Evolutionary conservation across 2,329 filamentous ascomycete genomes (phyloP).

Genomic region (Xylariaceae sp.): DNA sequence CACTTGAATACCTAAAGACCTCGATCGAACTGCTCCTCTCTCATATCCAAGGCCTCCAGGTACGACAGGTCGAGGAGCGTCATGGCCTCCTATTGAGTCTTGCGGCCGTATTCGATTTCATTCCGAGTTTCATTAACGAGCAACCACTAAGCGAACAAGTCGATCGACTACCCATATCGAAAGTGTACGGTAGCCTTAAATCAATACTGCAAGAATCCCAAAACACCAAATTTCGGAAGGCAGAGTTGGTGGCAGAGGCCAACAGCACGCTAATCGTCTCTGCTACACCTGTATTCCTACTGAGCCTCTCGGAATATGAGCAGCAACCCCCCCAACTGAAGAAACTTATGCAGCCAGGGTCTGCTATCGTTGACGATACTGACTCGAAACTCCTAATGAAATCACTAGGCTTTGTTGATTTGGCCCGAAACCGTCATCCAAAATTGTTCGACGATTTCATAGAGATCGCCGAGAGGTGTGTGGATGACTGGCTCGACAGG

Average conservation of each 20-base stretch:
- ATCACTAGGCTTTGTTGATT: slow-evolving; percentile 27
- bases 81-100: slow-evolving; percentile 71
- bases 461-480: slow-evolving; percentile 40
- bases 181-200: slow-evolving; percentile 40
- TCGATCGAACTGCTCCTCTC: slow-evolving; percentile 52
- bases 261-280: slow-evolving; percentile 65
- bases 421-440: slow-evolving; percentile 14
- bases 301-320: slow-evolving; percentile 36
- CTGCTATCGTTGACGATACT: slow-evolving; percentile 30
- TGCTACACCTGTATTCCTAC: slow-evolving; percentile 55
- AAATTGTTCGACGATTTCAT: slow-evolving; percentile 34
- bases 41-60: slow-evolving; percentile 54
- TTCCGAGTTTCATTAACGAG: slow-evolving; percentile 45
- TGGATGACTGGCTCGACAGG: slow-evolving; percentile 56
- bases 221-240: slow-evolving; percentile 59
- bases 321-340: slow-evolving; percentile 12
- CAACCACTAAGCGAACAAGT: slow-evolving; percentile 1
- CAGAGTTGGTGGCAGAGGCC: slow-evolving; percentile 70
- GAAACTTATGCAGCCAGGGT: slow-evolving; percentile 39
- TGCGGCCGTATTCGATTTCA: slow-evolving; percentile 61
- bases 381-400: slow-evolving; percentile 10
- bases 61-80: slow-evolving; percentile 70
- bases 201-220: slow-evolving; percentile 51
- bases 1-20: slow-evolving; percentile 40
- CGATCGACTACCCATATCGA: slow-evolving; percentile 28